Evolutionary conservation across 2,329 filamentous ascomycete genomes (phyloP).

Genomic region (Calonectria hongkongensis): DNA sequence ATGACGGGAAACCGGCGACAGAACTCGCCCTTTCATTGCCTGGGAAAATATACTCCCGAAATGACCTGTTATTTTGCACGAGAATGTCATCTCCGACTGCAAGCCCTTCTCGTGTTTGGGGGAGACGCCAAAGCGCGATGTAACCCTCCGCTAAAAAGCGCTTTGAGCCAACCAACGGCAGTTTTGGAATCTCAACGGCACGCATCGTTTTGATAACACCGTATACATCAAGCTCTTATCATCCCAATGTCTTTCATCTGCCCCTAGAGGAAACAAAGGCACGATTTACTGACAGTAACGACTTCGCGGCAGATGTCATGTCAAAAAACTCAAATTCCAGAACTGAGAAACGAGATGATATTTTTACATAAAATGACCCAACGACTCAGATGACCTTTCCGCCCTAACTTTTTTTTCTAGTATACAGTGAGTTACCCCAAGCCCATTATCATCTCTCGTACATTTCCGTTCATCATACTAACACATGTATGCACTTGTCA

Average conservation of each 20-base stretch:
- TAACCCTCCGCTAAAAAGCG: not conserved
- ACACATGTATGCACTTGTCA: slow-evolving; percentile 13
- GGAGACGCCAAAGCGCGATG: not conserved
- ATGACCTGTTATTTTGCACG: slow-evolving; percentile 1
- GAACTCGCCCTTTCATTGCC: not conserved
- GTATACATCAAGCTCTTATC: not conserved
- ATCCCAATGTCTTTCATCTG: not conserved
- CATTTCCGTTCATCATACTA: slow-evolving; percentile 9
- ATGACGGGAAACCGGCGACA: not conserved
- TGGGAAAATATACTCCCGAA: not conserved
- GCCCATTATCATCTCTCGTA: slow-evolving; percentile 7
- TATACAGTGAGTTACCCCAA: slow-evolving; percentile 22
- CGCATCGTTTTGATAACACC: not conserved
- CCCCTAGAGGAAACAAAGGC: not conserved
- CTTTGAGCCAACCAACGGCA: not conserved
- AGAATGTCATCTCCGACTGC: not conserved
- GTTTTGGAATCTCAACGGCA: not conserved
- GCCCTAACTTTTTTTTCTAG: slow-evolving; percentile 6
- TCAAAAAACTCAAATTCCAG: not conserved
- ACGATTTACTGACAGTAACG: not conserved
- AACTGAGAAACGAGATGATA: slow-evolving; percentile 27
- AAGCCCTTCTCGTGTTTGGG: not conserved
- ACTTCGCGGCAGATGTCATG: not conserved
- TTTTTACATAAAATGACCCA: slow-evolving; percentile 1
- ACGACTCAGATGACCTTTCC: not conserved